Conservation (phyloP, 768 basidiomycete species). For the Hericium rajendrae region DNA sequence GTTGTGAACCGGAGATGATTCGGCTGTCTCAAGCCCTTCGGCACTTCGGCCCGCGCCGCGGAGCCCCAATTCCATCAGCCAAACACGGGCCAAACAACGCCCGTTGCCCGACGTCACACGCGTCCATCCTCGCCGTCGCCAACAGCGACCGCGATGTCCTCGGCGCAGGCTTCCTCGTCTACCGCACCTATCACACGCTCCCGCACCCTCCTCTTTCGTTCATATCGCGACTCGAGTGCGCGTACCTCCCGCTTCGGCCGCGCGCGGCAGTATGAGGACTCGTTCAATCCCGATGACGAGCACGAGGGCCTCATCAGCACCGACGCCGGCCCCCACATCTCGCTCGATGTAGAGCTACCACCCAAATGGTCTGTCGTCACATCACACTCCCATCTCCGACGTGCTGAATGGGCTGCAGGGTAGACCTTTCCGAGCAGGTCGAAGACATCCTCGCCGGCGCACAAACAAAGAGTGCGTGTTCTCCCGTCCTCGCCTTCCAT, state of each 20-base stretch:
- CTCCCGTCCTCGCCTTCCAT: constrained; percentile 5
- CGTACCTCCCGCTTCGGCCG: constrained; percentile 32
- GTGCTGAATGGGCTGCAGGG: constrained; percentile 36
- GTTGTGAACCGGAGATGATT: too few species aligned
- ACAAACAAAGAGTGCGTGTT: constrained; percentile 66
- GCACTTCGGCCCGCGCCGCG: too few species aligned
- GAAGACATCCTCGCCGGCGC: constrained; percentile 63
- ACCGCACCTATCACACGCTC: constrained; percentile 57
- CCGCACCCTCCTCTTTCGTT: constrained; percentile 86
- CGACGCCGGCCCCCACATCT: constrained; percentile 38
- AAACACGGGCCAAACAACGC: too few species aligned
- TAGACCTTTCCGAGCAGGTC: constrained; percentile 87
- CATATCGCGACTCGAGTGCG: constrained; percentile 75
- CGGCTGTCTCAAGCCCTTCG: too few species aligned
- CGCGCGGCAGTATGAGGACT: constrained; percentile 35
- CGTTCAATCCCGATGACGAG: constrained; percentile 47
- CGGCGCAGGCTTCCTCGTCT: constrained; percentile 22
- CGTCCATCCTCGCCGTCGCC: not conserved
- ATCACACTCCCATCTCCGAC: constrained; percentile 3
- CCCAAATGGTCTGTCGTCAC: constrained; percentile 65
- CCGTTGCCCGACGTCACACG: too few species aligned
- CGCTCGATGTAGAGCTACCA: constrained; percentile 56
- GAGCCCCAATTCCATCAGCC: too few species aligned
- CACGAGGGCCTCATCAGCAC: constrained; percentile 52
- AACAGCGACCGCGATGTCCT: constrained; percentile 19